Percentiles rank a stretch among this genome's conserved stretches.
Conservation (phyloP, 257 asterid species). For the Gentiana dahurica region DNA sequence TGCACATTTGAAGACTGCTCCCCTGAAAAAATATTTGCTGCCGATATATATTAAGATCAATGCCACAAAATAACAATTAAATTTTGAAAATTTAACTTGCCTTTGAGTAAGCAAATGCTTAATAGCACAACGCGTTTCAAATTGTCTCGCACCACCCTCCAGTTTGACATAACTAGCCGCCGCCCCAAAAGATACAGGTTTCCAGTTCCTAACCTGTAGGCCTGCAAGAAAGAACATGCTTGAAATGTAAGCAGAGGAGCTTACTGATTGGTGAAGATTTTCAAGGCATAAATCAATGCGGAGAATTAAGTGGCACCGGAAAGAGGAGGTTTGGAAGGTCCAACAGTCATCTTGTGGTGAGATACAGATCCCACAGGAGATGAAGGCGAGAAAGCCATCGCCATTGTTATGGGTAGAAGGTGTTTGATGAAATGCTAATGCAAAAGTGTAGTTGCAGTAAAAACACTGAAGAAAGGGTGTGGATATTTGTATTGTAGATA, state of each 20-base stretch:
- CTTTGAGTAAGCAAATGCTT: slow-evolving; percentile 26
- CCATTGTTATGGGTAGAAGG: slow-evolving; percentile 25
- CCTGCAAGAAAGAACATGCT: slow-evolving; percentile 26
- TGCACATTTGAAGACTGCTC: slow-evolving; percentile 57
- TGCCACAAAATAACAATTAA: neutral
- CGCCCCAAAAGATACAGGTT: slow-evolving; percentile 42
- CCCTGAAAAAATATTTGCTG: slow-evolving; percentile 25
- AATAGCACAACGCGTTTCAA: slow-evolving; percentile 11
- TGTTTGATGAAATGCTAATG: slow-evolving; percentile 9
- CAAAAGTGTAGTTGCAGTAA: neutral
- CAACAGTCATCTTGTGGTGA: slow-evolving; percentile 25
- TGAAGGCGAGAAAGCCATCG: slow-evolving; percentile 51
- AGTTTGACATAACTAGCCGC: slow-evolving; percentile 56
- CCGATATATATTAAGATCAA: neutral
- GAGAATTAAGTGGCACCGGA: slow-evolving; percentile 6
- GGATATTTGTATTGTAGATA: neutral
- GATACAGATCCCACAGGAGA: slow-evolving; percentile 41
- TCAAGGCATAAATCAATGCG: neutral
- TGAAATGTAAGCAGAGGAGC: neutral
- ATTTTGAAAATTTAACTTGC: slow-evolving; percentile 12
- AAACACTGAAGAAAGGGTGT: neutral
- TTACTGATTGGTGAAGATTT: neutral
- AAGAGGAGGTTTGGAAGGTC: slow-evolving; percentile 28
- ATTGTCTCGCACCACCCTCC: slow-evolving; percentile 28
- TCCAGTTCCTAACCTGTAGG: slow-evolving; percentile 15